Evolutionary conservation across 805 yeast species (phyloP), one percentile per base, ranked within the genome.

Genomic region (Candida sphagnicola): DNA sequence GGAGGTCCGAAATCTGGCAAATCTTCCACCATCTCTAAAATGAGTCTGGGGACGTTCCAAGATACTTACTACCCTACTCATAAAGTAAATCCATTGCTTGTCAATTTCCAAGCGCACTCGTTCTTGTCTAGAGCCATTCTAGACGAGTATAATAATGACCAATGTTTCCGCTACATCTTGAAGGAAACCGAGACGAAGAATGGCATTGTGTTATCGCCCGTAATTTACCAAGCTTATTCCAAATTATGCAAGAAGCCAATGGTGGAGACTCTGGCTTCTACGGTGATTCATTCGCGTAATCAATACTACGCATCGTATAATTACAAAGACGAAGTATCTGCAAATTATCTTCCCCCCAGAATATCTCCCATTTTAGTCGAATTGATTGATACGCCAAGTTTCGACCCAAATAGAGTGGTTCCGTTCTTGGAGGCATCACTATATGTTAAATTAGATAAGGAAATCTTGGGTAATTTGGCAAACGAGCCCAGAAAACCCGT

Each of bases 61-160:
- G 89, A 82, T 42, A 83, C 84, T 0, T 82, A 85, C 54, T 85
- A 85, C 49, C 95, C 93, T 4, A 85, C 91, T 3, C 65, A 74
- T 31, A 74, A 70, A 39, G 78, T 80, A 41, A 75, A 75, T 3
- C 77, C 87, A 18, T 65, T 78, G 40, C 54, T 83, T 28, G 70
- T 80, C 42, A 77, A 77, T 14, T 84, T 68, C 50, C 56, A 51
- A 4, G 80, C 90, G 0, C 50, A 40, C 3, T 37, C 48, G 3
- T 34, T 23, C 4, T 38, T 44, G 28, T 35, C 57, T 3, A 42
- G 57, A 11, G 28, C 42, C 3, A 40, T 61, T 3, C 43, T 64
- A n/a, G 64, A 61, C 35, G 58, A 55, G 12, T 31, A 38, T 8
- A 44, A 46, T n/a, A 30, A 46, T 6, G 37, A 30, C 8, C 19